Conservation (phyloP, 345 rosid genomes). For the Adansonia digitata region DNA sequence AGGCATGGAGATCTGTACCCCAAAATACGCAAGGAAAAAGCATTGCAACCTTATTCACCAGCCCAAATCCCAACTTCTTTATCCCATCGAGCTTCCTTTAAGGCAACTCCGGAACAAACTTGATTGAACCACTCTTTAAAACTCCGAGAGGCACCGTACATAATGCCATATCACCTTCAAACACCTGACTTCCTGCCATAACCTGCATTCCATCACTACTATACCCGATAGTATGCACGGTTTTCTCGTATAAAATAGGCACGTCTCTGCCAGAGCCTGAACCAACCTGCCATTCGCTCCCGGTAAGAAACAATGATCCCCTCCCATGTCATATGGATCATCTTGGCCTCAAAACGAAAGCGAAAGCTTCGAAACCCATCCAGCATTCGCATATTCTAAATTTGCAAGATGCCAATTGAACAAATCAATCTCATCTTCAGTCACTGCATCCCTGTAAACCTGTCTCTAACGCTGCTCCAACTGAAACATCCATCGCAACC, state of each 20-base stretch:
- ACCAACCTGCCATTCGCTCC: slow-evolving; percentile 90
- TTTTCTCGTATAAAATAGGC: slow-evolving; percentile 81
- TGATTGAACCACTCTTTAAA: slow-evolving; percentile 76
- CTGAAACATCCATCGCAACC: slow-evolving; percentile 78
- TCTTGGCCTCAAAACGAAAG: slow-evolving; percentile 99
- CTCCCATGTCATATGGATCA: slow-evolving; percentile 99
- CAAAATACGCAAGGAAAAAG: slow-evolving; percentile 87
- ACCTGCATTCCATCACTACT: slow-evolving; percentile 91
- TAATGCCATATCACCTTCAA: slow-evolving; percentile 83
- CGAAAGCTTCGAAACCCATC: slow-evolving; percentile 83
- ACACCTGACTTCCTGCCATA: slow-evolving; percentile 79
- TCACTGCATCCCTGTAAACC: slow-evolving; percentile 57
- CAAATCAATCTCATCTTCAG: slow-evolving; percentile 66
- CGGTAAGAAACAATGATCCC: slow-evolving; percentile 91
- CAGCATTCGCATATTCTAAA: slow-evolving; percentile 95
- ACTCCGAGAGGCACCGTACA: slow-evolving; percentile 98
- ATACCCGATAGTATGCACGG: slow-evolving; percentile 75
- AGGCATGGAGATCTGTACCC: slow-evolving; percentile 92
- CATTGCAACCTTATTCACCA: slow-evolving; percentile 96
- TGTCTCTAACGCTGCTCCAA: slow-evolving; percentile 85
- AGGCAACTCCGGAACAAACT: slow-evolving; percentile 95
- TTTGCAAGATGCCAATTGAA: slow-evolving; percentile 97
- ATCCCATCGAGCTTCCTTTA: slow-evolving; percentile 95
- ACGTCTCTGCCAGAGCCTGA: slow-evolving; percentile 91
- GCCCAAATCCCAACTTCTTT: slow-evolving; percentile 92